Base-by-base conservation (phyloP, 2,329 filamentous ascomycete genomes). In the Fusarium globosum region DNA sequence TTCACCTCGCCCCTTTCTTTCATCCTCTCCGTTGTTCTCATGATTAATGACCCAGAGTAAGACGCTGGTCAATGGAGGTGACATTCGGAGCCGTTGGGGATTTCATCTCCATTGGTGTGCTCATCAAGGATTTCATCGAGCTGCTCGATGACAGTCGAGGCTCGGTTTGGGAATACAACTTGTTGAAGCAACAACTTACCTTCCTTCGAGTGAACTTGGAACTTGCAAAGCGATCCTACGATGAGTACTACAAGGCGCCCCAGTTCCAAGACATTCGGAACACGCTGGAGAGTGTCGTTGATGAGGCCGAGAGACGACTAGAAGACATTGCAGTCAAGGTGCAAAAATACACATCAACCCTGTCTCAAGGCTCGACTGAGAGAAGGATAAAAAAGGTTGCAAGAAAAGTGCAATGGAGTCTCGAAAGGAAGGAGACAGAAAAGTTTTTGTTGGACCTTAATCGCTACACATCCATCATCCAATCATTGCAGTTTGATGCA, bases 21-120 rank as follows among this genome's bases (percentile, higher is more conserved):
- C 33, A 11, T 43, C 11, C 11, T 45, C 9, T 13, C 4, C 8
- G 5, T 42, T 8, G 10, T n/a, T 41, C 8, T 15, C 18, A 10
- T 28, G 12, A 26, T 7, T 12, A 28, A 21, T 7, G 13, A 1
- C 6, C 10, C 6, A 2, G 9, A 33, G 3, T n/a, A 7, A 18
- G 21, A 7, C 5, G 3, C 7, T 0, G 0, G 1, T 10, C 1
- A 0, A 49, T 33, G 28, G 46, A 49, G 8, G 28, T 49, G 21
- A 49, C 28, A 8, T 49, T 49, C 2, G 46, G 46, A 2, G 28
- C 46, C 7, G 46, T 49, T 7, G 21, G 46, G 21, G 21, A 49
- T 3, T 49, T 49, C 7, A 49, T 49, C 21, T 33, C 28, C 4
- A 49, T 49, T 2, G 21, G 46, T 10, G 46, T 33, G 11, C 28